Evolutionary conservation across 768 basidiomycete genomes (phyloP), one percentile per base, ranked within the genome.

Genomic region (Pisolithus sp.): DNA sequence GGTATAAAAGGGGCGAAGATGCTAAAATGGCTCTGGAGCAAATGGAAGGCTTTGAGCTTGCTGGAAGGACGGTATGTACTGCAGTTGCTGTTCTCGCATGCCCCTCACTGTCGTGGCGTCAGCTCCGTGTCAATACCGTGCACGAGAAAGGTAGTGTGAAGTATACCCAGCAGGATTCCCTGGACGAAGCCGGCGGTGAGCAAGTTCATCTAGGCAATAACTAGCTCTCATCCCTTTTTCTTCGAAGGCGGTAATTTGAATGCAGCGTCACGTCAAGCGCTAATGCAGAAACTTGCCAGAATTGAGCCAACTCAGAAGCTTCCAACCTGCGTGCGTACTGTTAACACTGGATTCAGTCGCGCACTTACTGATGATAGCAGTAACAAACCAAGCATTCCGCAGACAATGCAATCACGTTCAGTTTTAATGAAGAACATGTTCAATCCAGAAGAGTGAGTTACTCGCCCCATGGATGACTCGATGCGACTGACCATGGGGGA

Each of bases 271-370:
- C 90, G 96, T 74, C 93, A 96, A 78, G 91, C 93, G 71, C 91
- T 99, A 76, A 99, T 99, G 96, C 92, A 94, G 75, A 99, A 98
- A 84, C 90, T 99, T 81, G 93, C 96, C 70, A 92, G 96, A 77
- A 89, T 83, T 72, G 89, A 91, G 62, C 75, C 80, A 42, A 69
- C 83, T 46, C 71, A 79, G 46, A 76, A 73, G 62, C 76, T 80
- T 58, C 76, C 82, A 61, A 79, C 83, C n/a, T 23, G 67, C 80
- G 89, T 91, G 71, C 57, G 83, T 67, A 40, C 44, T 12, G 5
- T 46, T 15, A 45, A 48, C 44, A 39, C 31, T 30, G 50, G 39
- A 4, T 20, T 42, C 34, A 37, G n/a, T 39, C 23, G 23, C 47
- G 4, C 42, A 37, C 38, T n/a, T n/a, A 43, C 53, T 66, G 18